Conservation (phyloP, 495 filamentous ascomycete genomes). For the Penicillium odoratum region DNA sequence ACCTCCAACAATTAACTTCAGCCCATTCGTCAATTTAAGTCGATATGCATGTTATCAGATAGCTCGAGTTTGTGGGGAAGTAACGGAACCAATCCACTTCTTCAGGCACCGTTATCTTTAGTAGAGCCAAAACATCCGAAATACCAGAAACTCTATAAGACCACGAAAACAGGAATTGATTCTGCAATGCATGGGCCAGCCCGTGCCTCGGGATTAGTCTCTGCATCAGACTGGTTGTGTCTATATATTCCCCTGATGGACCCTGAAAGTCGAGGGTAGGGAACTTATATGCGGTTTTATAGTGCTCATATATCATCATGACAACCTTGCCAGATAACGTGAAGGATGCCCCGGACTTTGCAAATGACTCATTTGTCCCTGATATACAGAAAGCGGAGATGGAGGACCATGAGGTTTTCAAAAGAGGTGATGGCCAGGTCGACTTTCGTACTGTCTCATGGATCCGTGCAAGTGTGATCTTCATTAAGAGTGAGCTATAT, state of each 20-base stretch:
- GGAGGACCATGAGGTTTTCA: conserved; percentile 51
- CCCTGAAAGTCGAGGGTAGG: neutral
- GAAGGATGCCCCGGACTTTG: conserved; percentile 17
- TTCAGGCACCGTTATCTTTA: conserved; percentile 10
- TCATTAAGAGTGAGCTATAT: conserved; percentile 44
- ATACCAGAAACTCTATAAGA: conserved; percentile 4
- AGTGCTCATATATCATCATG: conserved; percentile 7
- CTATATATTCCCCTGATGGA: conserved; percentile 12
- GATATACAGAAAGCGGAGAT: conserved; percentile 20
- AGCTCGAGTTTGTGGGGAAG: conserved; percentile 21
- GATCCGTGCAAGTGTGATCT: conserved; percentile 57
- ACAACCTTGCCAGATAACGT: conserved; percentile 18
- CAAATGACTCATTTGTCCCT: conserved; percentile 2
- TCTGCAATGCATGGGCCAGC: conserved; percentile 7
- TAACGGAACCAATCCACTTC: conserved; percentile 12
- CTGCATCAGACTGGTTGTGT: neutral
- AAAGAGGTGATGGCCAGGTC: conserved; percentile 47
- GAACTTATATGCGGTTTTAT: neutral
- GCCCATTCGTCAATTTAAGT: neutral
- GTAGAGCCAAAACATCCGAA: neutral
- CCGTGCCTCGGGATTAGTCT: conserved; percentile 15
- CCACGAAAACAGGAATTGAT: conserved; percentile 6
- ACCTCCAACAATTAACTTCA: neutral
- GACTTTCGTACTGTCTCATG: conserved; percentile 60
- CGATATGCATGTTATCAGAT: conserved; percentile 15